These are phyloP conservation scores for Tremella yokohamensis DNA, from an alignment of 768 basidiomycete genomes.

Conservation along the genomic window DNA sequence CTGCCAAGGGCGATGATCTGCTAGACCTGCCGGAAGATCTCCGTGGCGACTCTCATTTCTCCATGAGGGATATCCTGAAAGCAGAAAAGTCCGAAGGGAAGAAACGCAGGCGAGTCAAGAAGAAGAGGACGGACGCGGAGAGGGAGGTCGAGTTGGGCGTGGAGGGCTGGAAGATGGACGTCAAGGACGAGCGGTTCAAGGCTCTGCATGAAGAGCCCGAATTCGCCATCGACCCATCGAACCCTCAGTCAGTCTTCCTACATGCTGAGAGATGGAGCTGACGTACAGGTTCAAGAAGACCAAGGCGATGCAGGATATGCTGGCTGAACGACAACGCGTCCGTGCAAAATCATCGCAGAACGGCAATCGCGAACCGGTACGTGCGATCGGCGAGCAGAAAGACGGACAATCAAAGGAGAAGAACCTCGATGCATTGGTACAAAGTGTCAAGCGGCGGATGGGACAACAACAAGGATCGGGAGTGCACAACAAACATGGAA, in stretches of 20 bases:
- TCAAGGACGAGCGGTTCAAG: constrained; percentile 82
- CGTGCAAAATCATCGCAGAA: constrained; percentile 13
- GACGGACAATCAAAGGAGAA: constrained; percentile 63
- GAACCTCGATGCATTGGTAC: constrained; percentile 66
- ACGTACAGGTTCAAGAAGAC: constrained; percentile 82
- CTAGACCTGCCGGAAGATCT: background rate
- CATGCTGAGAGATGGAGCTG: constrained; percentile 1
- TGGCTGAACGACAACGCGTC: constrained; percentile 67
- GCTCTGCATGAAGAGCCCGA: constrained; percentile 81
- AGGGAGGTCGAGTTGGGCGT: constrained; percentile 61
- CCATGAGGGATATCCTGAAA: constrained; percentile 81
- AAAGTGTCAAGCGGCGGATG: constrained; percentile 80
- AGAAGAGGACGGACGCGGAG: constrained; percentile 55
- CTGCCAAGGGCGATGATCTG: background rate
- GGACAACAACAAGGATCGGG: constrained; percentile 4
- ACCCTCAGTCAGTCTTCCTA: constrained; percentile 70
- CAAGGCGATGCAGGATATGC: constrained; percentile 76
- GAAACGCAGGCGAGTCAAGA: constrained; percentile 54
- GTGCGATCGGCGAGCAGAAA: constrained; percentile 50
- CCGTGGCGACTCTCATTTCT: constrained; percentile 57
- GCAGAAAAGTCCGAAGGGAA: constrained; percentile 67
- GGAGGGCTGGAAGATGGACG: constrained; percentile 75
- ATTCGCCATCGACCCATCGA: constrained; percentile 92
- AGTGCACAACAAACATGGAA: too few relatives aligned
- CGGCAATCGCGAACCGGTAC: constrained; percentile 2